Evolutionary conservation across 768 basidiomycete species (phyloP).

Genomic region (Kwoniella mangroviensis): DNA sequence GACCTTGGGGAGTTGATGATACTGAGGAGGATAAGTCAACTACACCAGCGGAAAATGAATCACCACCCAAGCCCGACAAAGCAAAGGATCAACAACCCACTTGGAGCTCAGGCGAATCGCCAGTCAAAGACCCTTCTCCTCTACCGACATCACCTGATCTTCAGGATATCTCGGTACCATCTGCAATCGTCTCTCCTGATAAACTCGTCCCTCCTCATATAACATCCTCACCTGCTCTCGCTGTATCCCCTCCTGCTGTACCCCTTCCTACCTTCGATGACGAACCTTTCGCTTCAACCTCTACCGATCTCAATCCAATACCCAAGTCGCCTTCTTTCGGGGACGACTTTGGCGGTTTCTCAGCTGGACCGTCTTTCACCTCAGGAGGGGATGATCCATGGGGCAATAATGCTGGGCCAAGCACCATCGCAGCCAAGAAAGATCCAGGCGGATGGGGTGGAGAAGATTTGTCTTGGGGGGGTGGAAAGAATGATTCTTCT

Average conservation of each 20-base stretch:
- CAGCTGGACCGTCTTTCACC: conserved; percentile 14
- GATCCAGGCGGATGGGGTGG: conserved; percentile 16
- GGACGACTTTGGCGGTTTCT: conserved; percentile 42
- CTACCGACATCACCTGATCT: neutral
- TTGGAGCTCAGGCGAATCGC: neutral
- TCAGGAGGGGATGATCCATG: conserved; percentile 25
- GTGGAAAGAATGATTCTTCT: conserved; percentile 7
- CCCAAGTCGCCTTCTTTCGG: conserved; percentile 42
- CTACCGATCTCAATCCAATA: conserved; percentile 1
- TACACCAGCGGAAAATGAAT: neutral
- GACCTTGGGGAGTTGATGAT: neutral
- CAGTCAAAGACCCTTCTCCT: neutral
- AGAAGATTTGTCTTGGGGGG: conserved; percentile 13
- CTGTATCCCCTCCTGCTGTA: neutral
- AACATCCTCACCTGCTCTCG: neutral
- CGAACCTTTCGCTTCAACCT: neutral
- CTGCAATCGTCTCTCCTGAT: neutral
- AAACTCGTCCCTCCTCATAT: neutral
- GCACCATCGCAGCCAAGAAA: neutral
- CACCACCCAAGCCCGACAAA: neutral
- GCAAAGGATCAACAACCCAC: neutral
- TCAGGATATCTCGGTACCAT: neutral
- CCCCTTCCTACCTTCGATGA: conserved; percentile 2
- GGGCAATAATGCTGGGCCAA: conserved; percentile 20
- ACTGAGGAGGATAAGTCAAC: neutral